Evolutionary conservation across 2,329 filamentous ascomycete genomes (phyloP), one percentile per base, ranked within the genome.

Genomic region (Arthrocladium fulminans): DNA sequence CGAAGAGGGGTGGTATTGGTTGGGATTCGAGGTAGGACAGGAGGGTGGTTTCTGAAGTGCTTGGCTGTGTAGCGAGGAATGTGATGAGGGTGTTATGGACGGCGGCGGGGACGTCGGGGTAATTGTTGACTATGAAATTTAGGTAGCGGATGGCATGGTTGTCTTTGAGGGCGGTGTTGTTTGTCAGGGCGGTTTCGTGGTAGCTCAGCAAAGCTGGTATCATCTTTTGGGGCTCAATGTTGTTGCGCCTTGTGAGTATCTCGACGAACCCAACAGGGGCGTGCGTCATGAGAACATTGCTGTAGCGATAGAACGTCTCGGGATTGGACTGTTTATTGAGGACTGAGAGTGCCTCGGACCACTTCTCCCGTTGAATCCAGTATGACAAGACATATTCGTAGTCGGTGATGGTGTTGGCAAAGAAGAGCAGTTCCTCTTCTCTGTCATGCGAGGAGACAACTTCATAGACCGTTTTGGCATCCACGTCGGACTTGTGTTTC

Each of bases 1-100:
- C 92, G 64, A 94, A 98, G 39, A 81, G 79, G 39, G 88, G 88
- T 44, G 81, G 80, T 60, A 92, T 85, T 44, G 87, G 86, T 67
- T 98, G 90, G 0, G 86, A 83, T 66, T 96, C 86, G 5, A 98
- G 81, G 62, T 98, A 98, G 5, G 83, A 79, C 34, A 97, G 76
- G 1, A 98, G 77, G 0, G 84, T 85, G 0, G 85, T 82, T 68
- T 98, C 92, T 49, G 94, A 88, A 48, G 79, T 76, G 2, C 86
- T 88, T 2, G 84, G 74, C 57, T 92, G 84, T 0, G 89, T 88
- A 3, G 92, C 92, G 63, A 96, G 94, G 45, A 98, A 90, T 7
- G 90, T 95, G 42, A 98, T 87, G 4, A 98, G 78, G 0, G 92
- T 97, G 65, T 98, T 98, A 71, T 98, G 92, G 9, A 98, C 84